Evolutionary conservation across 139 green algal species (phyloP), one percentile per base, ranked within the genome.

Genomic region (Picochlorum sp.): DNA sequence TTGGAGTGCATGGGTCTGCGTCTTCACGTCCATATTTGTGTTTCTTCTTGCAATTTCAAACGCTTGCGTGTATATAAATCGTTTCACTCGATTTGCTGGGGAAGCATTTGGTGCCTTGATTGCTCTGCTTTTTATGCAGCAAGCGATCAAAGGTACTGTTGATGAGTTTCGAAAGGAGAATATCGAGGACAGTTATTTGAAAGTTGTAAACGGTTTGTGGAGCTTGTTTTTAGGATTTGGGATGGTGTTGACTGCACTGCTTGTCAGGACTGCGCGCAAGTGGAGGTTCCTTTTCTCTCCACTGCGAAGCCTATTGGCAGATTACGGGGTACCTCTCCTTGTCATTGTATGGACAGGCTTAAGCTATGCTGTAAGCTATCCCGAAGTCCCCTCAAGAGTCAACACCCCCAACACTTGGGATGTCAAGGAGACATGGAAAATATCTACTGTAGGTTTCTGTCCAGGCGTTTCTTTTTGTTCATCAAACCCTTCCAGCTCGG

Each of bases 101-200:
- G 88, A 96, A 78, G 53, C 85, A 20, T 96, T 96, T 69, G 88
- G 88, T 5, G 70, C 75, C 14, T 74, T 96, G n/a, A 95, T 95
- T 26, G 86, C 82, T 7, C 59, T 94, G 7, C 74, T 96, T 14
- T 96, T 96, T 68, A 47, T 93, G 43, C 85, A 95, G 57, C 69
- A 61, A n/a, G 85, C 82, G 2, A 57, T 96, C 20, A 82, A 85
- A 67, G 81, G 79, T 18, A 13, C 59, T 5, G 35, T 57, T 2
- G 33, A 66, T 12, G 75, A 77, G 54, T 84, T 84, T 14, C 44
- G 49, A 24, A 29, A 20, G 7, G 18, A 24, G 14, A 22, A 68
- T 13, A 26, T 5, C n/a, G 29, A 30, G 29, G 35, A 22, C 29
- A 14, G 25, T 26, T 7, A 30, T 31, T 79, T 63, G 69, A 41